Evolutionary conservation across 805 yeast species (phyloP).

Genomic region (Saturnispora sekii): DNA sequence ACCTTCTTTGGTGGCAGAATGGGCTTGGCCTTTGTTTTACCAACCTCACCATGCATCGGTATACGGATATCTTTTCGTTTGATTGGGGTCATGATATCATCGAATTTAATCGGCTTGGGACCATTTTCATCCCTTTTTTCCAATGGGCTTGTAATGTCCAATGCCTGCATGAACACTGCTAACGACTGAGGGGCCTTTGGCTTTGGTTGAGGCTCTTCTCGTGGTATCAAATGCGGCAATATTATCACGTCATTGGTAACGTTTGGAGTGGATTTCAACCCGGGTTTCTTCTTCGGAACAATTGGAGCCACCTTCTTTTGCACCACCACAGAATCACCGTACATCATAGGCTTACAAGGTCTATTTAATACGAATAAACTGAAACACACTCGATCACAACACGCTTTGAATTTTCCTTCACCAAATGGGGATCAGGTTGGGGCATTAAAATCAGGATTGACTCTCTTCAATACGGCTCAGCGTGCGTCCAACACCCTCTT

Average conservation of each 20-base stretch:
- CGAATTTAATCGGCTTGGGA: slow-evolving; percentile 19
- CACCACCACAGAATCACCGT: not conserved
- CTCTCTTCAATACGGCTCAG: too few relatives aligned
- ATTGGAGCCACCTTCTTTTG: slow-evolving; percentile 20
- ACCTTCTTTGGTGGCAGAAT: not conserved
- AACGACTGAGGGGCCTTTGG: slow-evolving; percentile 1
- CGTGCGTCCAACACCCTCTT: too few relatives aligned
- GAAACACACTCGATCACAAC: too few relatives aligned
- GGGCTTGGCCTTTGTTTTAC: slow-evolving; percentile 1
- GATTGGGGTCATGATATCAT: slow-evolving; percentile 15
- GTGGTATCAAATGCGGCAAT: not conserved
- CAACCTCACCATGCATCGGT: not conserved
- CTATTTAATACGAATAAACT: not conserved
- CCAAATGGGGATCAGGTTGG: too few relatives aligned
- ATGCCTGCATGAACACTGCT: slow-evolving; percentile 9
- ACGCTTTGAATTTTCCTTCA: too few relatives aligned
- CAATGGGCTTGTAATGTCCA: slow-evolving; percentile 6
- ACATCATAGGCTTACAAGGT: too few relatives aligned
- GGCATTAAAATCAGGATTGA: too few relatives aligned
- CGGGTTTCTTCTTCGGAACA: slow-evolving; percentile 20
- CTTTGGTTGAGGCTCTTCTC: not conserved
- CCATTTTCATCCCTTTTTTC: slow-evolving; percentile 9
- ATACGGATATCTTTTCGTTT: not conserved
- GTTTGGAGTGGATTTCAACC: slow-evolving; percentile 2
- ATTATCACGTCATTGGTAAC: not conserved